Evolutionary conservation across 495 filamentous ascomycete genomes (phyloP).

Genomic region (Aspergillus conjunctus): DNA sequence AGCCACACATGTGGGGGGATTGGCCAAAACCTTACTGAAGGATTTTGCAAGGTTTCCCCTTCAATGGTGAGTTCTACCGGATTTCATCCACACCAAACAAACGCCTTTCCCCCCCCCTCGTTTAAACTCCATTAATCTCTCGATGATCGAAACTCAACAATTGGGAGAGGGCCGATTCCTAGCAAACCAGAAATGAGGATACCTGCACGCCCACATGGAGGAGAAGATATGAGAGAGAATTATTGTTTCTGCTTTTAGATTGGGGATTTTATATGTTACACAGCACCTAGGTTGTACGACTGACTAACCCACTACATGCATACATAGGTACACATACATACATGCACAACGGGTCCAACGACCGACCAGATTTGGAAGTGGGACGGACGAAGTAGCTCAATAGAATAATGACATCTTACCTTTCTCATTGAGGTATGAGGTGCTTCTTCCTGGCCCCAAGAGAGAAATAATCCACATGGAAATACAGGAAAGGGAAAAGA

Average conservation of each 20-base stretch:
- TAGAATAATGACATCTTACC: neutral
- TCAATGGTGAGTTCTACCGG: slow-evolving; percentile 2
- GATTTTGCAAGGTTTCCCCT: slow-evolving; percentile 9
- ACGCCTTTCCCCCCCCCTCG: neutral
- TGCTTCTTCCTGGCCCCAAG: neutral
- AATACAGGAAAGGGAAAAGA: neutral
- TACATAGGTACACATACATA: slow-evolving; percentile 9
- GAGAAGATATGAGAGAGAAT: neutral
- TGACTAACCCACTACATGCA: neutral
- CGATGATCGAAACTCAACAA: neutral
- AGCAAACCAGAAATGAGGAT: neutral
- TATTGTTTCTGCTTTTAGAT: slow-evolving; percentile 7
- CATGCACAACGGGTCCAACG: slow-evolving; percentile 4
- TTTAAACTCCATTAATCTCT: neutral
- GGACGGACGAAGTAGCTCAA: neutral
- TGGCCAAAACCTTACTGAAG: slow-evolving; percentile 21
- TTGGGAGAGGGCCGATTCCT: neutral
- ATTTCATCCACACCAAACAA: slow-evolving; percentile 18
- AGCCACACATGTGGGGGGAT: slow-evolving; percentile 11
- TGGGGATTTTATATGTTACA: slow-evolving; percentile 12
- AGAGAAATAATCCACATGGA: neutral
- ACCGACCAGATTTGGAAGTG: slow-evolving; percentile 3
- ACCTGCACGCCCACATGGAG: neutral
- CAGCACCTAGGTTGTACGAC: slow-evolving; percentile 10
- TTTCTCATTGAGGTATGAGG: neutral